Evolutionary conservation across 148 eudicot species (phyloP).

Genomic region (Fagopyrum homotropicum): DNA sequence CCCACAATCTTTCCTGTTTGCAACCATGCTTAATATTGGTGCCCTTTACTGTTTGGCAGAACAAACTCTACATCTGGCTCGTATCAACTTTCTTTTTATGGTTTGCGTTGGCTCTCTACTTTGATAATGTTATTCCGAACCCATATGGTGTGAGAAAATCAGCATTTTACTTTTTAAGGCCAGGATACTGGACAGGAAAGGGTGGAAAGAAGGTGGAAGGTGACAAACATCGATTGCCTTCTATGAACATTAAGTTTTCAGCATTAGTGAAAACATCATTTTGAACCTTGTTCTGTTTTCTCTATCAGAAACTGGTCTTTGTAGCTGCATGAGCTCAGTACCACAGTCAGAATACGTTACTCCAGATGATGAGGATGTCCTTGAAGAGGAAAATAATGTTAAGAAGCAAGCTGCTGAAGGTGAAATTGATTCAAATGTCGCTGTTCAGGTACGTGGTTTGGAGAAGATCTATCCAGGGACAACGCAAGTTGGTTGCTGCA

Average conservation of each 20-base stretch:
- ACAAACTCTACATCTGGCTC: slow-evolving; percentile 53
- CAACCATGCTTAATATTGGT: background rate
- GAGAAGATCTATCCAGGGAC: slow-evolving; percentile 69
- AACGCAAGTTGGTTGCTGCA: slow-evolving; percentile 11
- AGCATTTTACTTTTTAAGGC: slow-evolving; percentile 57
- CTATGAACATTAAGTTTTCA: background rate
- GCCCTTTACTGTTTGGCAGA: slow-evolving; percentile 32
- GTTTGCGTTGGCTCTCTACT: slow-evolving; percentile 81
- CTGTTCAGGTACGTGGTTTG: slow-evolving; percentile 89
- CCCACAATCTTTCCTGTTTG: background rate
- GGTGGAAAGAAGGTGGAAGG: slow-evolving; percentile 70
- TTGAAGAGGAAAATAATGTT: slow-evolving; percentile 68
- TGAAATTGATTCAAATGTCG: slow-evolving; percentile 49
- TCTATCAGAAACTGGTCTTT: slow-evolving; percentile 24
- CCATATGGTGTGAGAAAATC: slow-evolving; percentile 82
- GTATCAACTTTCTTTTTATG: slow-evolving; percentile 41
- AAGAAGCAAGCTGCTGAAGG: slow-evolving; percentile 57
- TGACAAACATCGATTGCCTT: slow-evolving; percentile 8
- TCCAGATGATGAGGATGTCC: slow-evolving; percentile 86
- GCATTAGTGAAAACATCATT: background rate
- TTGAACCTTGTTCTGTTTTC: background rate
- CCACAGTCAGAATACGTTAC: slow-evolving; percentile 21
- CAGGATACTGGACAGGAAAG: slow-evolving; percentile 80
- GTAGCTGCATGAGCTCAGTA: slow-evolving; percentile 21
- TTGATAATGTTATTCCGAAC: slow-evolving; percentile 80